Percentiles rank a stretch among this genome's conserved stretches.
Conservation (phyloP, 2,329 filamentous ascomycete genomes). For the Grosmannia huntii region DNA sequence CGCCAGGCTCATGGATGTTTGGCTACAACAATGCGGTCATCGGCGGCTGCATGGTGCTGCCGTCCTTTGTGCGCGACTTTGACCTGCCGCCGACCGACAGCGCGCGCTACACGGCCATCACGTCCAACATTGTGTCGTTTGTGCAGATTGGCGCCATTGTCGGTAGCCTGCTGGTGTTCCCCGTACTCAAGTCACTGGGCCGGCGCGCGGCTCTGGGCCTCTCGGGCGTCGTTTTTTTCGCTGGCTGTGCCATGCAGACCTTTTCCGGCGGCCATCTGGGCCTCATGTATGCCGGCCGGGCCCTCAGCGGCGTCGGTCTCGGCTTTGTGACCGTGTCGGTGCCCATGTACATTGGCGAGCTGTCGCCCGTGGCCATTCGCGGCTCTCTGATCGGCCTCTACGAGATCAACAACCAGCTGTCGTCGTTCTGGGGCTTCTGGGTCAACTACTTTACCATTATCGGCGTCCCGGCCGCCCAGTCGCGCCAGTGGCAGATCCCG, state of each 20-base stretch:
- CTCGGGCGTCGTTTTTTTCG: background rate
- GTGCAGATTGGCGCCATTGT: background rate
- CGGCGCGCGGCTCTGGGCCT: background rate
- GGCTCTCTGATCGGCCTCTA: constrained; percentile 22
- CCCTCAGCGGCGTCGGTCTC: constrained; percentile 30
- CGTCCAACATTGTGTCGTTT: constrained; percentile 1
- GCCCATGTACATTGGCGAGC: constrained; percentile 46
- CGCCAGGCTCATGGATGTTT: background rate
- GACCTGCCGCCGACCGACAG: background rate
- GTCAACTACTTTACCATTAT: constrained; percentile 8
- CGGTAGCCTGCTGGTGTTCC: background rate
- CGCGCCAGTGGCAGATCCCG: constrained; percentile 28
- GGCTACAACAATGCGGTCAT: constrained; percentile 1
- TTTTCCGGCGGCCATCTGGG: background rate
- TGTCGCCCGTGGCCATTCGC: constrained; percentile 36
- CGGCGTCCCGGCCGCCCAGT: constrained; percentile 10
- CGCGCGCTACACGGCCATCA: background rate
- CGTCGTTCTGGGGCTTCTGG: constrained; percentile 35
- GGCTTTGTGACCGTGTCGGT: constrained; percentile 37
- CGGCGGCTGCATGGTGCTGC: background rate
- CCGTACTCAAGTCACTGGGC: background rate
- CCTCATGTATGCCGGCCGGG: constrained; percentile 5
- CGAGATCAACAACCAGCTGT: constrained; percentile 23
- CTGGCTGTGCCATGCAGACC: background rate
- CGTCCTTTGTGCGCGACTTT: background rate